Evolutionary conservation across 371 early-diverging fungal genomes (phyloP).

Genomic region (Circinella umbellata): DNA sequence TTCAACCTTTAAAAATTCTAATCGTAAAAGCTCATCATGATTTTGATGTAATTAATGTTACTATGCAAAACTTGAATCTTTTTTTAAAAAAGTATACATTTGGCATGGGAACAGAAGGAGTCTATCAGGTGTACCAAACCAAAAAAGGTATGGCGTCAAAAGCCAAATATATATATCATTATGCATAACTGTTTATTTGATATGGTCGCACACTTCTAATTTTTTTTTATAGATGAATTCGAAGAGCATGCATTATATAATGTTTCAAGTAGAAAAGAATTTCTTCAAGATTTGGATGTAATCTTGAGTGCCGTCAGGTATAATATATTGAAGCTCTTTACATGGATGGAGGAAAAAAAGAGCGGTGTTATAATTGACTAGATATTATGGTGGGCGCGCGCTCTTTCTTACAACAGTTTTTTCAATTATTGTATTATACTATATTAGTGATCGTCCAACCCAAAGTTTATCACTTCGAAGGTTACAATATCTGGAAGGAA

Average conservation of each 20-base stretch:
- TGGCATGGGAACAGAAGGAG: slow-evolving; percentile 35
- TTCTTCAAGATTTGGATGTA: slow-evolving; percentile 87
- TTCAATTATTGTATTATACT: not conserved
- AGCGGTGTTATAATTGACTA: too few species aligned
- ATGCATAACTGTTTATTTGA: not conserved
- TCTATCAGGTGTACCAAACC: slow-evolving; percentile 35
- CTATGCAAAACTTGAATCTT: slow-evolving; percentile 6
- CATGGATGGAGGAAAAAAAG: too few species aligned
- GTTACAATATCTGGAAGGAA: slow-evolving; percentile 91
- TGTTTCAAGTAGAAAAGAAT: slow-evolving; percentile 85
- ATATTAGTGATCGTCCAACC: slow-evolving; percentile 83
- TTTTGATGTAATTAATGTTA: too few species aligned
- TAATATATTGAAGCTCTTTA: too few species aligned
- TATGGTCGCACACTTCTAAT: not conserved
- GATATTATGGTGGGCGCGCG: too few species aligned
- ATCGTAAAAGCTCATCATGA: too few species aligned
- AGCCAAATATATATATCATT: not conserved
- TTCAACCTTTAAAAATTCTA: too few species aligned
- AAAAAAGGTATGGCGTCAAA: slow-evolving; percentile 23
- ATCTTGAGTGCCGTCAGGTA: slow-evolving; percentile 81
- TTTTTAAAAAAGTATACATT: slow-evolving; percentile 24
- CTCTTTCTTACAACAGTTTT: too few species aligned
- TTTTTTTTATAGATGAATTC: not conserved
- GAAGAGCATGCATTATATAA: slow-evolving; percentile 49
- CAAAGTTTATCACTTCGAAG: slow-evolving; percentile 95